Evolutionary conservation across 2,329 filamentous ascomycete genomes (phyloP).

Genomic region (Apiospora saccharicola): DNA sequence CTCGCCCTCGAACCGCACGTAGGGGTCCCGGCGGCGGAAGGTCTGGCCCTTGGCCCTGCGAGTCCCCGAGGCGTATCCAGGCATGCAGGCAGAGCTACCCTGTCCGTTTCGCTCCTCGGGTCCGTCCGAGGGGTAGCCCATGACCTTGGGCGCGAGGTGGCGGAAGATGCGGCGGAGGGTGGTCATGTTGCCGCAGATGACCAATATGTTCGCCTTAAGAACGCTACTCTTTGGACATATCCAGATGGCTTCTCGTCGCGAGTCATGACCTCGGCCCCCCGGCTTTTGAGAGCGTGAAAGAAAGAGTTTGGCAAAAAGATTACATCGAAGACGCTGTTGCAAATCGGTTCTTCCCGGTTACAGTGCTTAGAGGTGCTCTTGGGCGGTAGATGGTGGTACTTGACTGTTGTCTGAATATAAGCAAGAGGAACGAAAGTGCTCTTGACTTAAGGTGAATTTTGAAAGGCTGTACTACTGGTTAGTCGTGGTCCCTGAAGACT

Average conservation of each 20-base stretch:
- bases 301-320: neutral
- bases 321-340: too few species aligned
- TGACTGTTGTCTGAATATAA: too few species aligned
- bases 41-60: neutral
- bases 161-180: slow-evolving; percentile 17
- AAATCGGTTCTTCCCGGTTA: too few species aligned
- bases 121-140: neutral
- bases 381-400: too few species aligned
- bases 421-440: too few species aligned
- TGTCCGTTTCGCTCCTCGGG: neutral
- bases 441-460: too few species aligned
- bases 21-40: neutral
- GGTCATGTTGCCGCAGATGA: slow-evolving; percentile 18
- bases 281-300: neutral
- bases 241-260: neutral
- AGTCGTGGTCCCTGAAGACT: neutral
- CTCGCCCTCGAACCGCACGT: neutral
- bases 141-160: slow-evolving; percentile 12
- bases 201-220: slow-evolving; percentile 2
- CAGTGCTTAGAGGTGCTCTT: too few species aligned
- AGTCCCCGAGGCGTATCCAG: neutral
- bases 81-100: neutral
- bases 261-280: neutral
- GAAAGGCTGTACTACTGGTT: neutral
- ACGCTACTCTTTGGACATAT: neutral